Conservation (phyloP, 1,139 yeast genomes). For the Geotrichum carabidarum region DNA sequence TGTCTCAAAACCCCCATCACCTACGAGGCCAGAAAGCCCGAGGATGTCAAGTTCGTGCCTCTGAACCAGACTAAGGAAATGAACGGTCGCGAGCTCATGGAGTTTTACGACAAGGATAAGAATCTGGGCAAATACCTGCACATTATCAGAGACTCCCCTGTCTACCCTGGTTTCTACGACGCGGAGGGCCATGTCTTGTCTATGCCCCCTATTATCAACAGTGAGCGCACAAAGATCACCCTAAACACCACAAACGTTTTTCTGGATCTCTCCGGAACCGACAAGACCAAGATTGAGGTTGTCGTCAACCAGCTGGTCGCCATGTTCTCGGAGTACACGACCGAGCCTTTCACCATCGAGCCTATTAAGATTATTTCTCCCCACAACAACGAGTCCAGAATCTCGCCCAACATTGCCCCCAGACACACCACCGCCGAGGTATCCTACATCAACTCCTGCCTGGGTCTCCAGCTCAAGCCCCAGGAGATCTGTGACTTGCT, state of each 20-base stretch:
- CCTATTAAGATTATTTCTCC: constrained; percentile 81
- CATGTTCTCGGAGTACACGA: constrained; percentile 80
- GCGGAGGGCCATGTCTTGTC: constrained; percentile 75
- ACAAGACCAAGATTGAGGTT: constrained; percentile 83
- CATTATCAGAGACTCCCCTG: constrained; percentile 83
- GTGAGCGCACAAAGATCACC: constrained; percentile 83
- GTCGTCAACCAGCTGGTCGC: constrained; percentile 90
- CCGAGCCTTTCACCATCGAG: constrained; percentile 67
- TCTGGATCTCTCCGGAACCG: constrained; percentile 93
- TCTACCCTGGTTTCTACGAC: constrained; percentile 86
- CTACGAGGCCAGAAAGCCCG: constrained; percentile 79
- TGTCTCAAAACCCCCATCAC: constrained; percentile 69
- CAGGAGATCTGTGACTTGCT: constrained; percentile 65
- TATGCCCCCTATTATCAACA: constrained; percentile 94
- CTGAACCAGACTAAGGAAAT: constrained; percentile 75
- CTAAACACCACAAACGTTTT: constrained; percentile 81
- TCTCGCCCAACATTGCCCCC: constrained; percentile 67
- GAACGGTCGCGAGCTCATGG: constrained; percentile 77
- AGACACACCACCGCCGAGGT: constrained; percentile 72
- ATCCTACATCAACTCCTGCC: constrained; percentile 82
- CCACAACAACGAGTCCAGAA: constrained; percentile 73
- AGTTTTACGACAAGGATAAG: constrained; percentile 85
- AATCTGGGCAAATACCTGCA: constrained; percentile 84
- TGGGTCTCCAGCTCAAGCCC: constrained; percentile 70
- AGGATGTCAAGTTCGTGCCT: constrained; percentile 73